A percentile compares a stretch with the other conserved stretches of the same genome.
Conservation (phyloP, 2,329 filamentous ascomycete species). For the Colletotrichum sp. region DNA sequence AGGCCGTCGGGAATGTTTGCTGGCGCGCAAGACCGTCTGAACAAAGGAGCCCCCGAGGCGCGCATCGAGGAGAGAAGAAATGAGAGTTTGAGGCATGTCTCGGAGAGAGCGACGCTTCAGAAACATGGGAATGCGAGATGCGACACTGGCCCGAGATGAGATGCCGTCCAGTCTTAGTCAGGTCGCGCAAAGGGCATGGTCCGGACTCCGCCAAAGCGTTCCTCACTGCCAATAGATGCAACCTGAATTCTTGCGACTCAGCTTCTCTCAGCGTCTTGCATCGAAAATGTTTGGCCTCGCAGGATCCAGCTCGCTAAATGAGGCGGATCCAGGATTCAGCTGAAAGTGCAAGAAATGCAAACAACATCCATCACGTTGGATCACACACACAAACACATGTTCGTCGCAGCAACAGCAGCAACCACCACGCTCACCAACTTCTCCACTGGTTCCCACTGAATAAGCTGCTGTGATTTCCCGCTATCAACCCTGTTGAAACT, state of each 20-base stretch:
- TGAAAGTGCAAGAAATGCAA: neutral
- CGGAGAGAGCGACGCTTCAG: neutral
- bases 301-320: neutral
- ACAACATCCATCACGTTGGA: neutral
- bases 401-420: neutral
- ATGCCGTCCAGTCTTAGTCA: neutral
- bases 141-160: neutral
- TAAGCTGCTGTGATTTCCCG: constrained; percentile 10
- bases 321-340: neutral
- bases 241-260: neutral
- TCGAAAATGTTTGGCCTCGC: neutral
- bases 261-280: neutral
- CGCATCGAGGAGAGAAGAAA: neutral
- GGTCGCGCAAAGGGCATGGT: neutral
- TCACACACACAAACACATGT: neutral
- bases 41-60: neutral
- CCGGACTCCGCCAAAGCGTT: neutral
- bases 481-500: constrained; percentile 16
- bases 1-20: neutral
- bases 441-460: constrained; percentile 20
- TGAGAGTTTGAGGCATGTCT: constrained; percentile 2
- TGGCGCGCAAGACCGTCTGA: neutral
- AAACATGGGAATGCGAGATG: neutral
- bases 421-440: neutral
- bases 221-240: neutral